Evolutionary conservation across 2,329 filamentous ascomycete species (phyloP).

Genomic region (Diaporthe aspalathi): DNA sequence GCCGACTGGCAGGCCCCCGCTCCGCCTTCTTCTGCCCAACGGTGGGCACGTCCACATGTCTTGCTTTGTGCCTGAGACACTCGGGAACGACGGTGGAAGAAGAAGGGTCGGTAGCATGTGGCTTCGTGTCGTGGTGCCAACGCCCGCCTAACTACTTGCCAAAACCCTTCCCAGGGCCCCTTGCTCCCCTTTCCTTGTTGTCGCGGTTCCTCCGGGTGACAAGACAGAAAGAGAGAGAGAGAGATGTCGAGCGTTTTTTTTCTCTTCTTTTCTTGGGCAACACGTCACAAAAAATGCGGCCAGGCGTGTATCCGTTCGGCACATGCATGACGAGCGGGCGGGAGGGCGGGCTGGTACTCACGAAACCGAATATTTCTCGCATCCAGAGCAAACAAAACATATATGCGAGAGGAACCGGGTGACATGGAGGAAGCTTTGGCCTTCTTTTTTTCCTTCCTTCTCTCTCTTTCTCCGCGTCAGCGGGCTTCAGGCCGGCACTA

Average conservation of each 20-base stretch:
- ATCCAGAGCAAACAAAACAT: slow-evolving; percentile 30
- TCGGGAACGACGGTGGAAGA: slow-evolving; percentile 36
- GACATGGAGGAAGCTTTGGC: not conserved
- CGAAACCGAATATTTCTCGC: not conserved
- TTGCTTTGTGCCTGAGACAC: slow-evolving; percentile 37
- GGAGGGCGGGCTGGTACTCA: not conserved
- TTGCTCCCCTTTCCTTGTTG: not conserved
- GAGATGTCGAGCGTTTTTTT: not conserved
- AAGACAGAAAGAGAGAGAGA: too few relatives aligned
- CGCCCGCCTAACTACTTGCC: not conserved
- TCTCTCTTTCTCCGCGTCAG: not conserved
- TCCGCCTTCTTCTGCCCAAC: not conserved
- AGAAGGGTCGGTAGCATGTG: slow-evolving; percentile 18
- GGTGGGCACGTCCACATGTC: slow-evolving; percentile 25
- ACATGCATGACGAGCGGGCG: slow-evolving; percentile 3
- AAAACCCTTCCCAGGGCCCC: too few relatives aligned
- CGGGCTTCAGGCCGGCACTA: too few relatives aligned
- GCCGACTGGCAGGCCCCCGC: slow-evolving; percentile 4
- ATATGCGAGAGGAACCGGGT: slow-evolving; percentile 2
- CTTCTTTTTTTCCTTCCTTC: too few relatives aligned
- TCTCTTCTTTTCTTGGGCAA: slow-evolving; percentile 5
- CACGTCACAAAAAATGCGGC: slow-evolving; percentile 31
- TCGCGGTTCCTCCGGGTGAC: not conserved
- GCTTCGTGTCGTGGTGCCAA: slow-evolving; percentile 12
- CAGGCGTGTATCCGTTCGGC: slow-evolving; percentile 29